Conservation (phyloP, 2,329 filamentous ascomycete genomes). For the Colletotrichum eremochloae region DNA sequence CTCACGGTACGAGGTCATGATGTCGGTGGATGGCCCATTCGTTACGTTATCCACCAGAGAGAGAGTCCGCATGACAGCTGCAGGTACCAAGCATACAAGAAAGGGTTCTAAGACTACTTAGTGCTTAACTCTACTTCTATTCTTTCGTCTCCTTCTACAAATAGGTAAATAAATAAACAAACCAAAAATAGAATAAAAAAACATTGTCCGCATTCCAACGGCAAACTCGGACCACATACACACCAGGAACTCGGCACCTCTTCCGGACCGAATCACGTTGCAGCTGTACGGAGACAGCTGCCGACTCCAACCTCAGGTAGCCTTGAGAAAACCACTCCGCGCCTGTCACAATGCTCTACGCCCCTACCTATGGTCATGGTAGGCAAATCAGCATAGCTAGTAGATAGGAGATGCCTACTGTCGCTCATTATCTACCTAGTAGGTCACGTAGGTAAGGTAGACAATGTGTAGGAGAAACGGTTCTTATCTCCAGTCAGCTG, state of each 20-base stretch:
- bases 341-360: not conserved
- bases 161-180: too few species aligned
- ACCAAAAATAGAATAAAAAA: not conserved
- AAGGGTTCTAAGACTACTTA: too few species aligned
- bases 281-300: not conserved
- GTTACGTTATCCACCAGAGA: not conserved
- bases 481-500: not conserved
- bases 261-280: not conserved
- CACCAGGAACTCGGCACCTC: not conserved
- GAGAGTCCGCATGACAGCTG: slow-evolving; percentile 22
- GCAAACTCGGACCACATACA: not conserved
- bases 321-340: not conserved
- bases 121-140: too few species aligned
- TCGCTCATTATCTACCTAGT: not conserved
- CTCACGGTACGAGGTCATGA: not conserved
- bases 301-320: not conserved
- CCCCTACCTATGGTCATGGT: too few species aligned
- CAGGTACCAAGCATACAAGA: slow-evolving; percentile 27
- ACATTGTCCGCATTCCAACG: not conserved
- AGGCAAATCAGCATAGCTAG: too few species aligned
- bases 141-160: too few species aligned
- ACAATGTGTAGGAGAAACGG: not conserved
- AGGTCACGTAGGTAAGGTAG: too few species aligned
- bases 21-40: not conserved
- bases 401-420: too few species aligned